phyloP scores from a whole-genome alignment of 192 early-diverging fungal genomes.

The Coemansia sp. region DNA sequence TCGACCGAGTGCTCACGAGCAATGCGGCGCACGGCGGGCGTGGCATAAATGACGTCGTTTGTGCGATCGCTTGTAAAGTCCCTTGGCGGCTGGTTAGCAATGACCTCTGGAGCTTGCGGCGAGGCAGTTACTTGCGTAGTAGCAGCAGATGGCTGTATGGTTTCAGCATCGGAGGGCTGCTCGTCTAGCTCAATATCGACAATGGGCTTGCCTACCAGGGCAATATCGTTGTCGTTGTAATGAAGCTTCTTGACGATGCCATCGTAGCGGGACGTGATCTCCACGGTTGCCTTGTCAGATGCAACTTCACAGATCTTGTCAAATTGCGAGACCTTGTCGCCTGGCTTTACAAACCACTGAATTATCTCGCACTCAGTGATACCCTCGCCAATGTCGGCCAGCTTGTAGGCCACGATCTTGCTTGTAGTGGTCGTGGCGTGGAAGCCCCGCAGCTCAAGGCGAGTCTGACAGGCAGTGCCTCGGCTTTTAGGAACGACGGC shows the following conservation, averaged over 20 bases:
- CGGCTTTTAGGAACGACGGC: not conserved
- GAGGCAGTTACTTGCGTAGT: not conserved
- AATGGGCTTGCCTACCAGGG: constrained; percentile 86
- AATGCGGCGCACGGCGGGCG: constrained; percentile 86
- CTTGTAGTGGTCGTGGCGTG: constrained; percentile 44
- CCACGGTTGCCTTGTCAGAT: constrained; percentile 98
- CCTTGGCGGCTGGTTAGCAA: not conserved
- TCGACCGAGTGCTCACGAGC: constrained; percentile 82
- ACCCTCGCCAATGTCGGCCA: constrained; percentile 98
- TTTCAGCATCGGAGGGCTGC: not conserved
- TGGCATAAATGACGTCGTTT: constrained; percentile 64
- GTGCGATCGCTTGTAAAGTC: constrained; percentile 35
- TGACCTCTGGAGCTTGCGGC: not conserved
- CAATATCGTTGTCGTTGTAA: constrained; percentile 86
- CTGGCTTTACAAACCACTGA: constrained; percentile 97
- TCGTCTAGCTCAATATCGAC: constrained; percentile 78
- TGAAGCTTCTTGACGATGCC: constrained; percentile 80
- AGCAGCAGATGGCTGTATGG: not conserved
- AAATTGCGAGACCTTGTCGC: constrained; percentile 88
- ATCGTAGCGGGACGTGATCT: constrained; percentile 95
- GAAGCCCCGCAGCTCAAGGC: constrained; percentile 44
- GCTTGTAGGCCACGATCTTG: constrained; percentile 71
- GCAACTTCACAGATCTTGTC: constrained; percentile 96
- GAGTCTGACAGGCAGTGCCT: not conserved
- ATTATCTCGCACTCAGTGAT: constrained; percentile 98